A percentile compares a stretch with the other conserved stretches of the same genome.
These are phyloP conservation scores for Chaetomidium leptoderma DNA, from an alignment of 495 filamentous ascomycete species.

Conservation along the genomic window DNA sequence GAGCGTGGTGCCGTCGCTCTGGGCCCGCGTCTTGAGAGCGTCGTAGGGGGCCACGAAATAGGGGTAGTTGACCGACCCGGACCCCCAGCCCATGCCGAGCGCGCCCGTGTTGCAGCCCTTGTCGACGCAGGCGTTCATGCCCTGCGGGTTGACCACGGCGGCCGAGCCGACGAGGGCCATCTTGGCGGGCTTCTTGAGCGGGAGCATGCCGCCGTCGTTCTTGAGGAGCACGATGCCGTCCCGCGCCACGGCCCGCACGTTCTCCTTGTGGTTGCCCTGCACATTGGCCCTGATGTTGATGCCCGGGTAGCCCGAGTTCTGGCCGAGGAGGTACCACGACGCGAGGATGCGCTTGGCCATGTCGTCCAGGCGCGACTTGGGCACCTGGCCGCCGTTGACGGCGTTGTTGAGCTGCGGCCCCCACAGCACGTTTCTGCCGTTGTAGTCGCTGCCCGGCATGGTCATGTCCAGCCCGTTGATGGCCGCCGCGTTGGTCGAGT, in stretches of 20 bases:
- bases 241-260: slow-evolving; percentile 54
- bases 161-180: slow-evolving; percentile 71
- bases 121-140: slow-evolving; percentile 51
- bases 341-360: slow-evolving; percentile 56
- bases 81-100: slow-evolving; percentile 61
- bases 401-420: slow-evolving; percentile 47
- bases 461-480: slow-evolving; percentile 52
- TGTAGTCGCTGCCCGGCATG: slow-evolving; percentile 53
- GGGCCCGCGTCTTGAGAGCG: slow-evolving; percentile 48
- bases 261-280: slow-evolving; percentile 51
- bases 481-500: slow-evolving; percentile 44
- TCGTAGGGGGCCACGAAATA: slow-evolving; percentile 55
- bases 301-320: slow-evolving; percentile 47
- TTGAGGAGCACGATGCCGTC: slow-evolving; percentile 74
- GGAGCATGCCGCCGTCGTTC: slow-evolving; percentile 58
- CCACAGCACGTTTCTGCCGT: slow-evolving; percentile 42
- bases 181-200: slow-evolving; percentile 54
- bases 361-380: slow-evolving; percentile 46
- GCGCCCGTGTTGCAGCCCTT: slow-evolving; percentile 58
- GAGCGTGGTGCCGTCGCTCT: slow-evolving; percentile 46
- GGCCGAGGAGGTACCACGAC: slow-evolving; percentile 50
- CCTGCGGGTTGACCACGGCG: slow-evolving; percentile 59
- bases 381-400: slow-evolving; percentile 45
- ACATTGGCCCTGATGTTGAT: slow-evolving; percentile 53
- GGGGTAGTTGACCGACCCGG: slow-evolving; percentile 53